Base-by-base conservation (phyloP, 495 filamentous ascomycete species). In the Hypoxylon crocopeplum region DNA sequence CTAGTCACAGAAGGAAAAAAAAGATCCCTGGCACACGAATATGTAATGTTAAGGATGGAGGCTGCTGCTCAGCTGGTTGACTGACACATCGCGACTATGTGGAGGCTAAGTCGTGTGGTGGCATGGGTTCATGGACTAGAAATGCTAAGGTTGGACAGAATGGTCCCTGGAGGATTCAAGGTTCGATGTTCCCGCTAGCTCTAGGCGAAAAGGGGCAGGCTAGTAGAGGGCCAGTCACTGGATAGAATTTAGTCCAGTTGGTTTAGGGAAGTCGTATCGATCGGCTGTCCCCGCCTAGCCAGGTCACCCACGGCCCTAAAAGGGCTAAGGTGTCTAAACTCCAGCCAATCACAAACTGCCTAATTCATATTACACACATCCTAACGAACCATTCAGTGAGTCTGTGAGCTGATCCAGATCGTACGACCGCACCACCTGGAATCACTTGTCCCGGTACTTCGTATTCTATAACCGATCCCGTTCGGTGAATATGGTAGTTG, bases 361-460 rank as follows among this genome's bases (percentile, higher is more conserved):
- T 46, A 56, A 59, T 59, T 25, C 29, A 30, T 38, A 64, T 64
- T 64, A 64, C 61, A 30, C 48, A 64, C 61, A 64, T 12, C 5
- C 16, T 37, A 54, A 40, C 34, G 48, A 56, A 46, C 42, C 42
- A n/a, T 51, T 64, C 47, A 27, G 61, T 55, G 49, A 58, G 54
- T 41, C 21, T 64, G 45, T 64, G 61, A 56, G 55, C 61, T 64
- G 61, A 64, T 64, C 45, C 17, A 32, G 54, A 64, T 64, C 61
- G 50, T 64, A 64, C 61, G 61, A 64, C 61, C 44, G 46, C 19
- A 54, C 49, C 54, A 59, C 54, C 49, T 49, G 55, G 55, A 52
- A 49, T 34, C 34, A 42, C 45, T 34, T 38, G 45, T 64, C 45
- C 53, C 55, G 61, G 30, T 52, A 44, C 40, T 53, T 57, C 48